Evolutionary conservation across 1,139 yeast genomes (phyloP), one percentile per base, ranked within the genome.

Genomic region (Blastobotrys petasosporus): DNA sequence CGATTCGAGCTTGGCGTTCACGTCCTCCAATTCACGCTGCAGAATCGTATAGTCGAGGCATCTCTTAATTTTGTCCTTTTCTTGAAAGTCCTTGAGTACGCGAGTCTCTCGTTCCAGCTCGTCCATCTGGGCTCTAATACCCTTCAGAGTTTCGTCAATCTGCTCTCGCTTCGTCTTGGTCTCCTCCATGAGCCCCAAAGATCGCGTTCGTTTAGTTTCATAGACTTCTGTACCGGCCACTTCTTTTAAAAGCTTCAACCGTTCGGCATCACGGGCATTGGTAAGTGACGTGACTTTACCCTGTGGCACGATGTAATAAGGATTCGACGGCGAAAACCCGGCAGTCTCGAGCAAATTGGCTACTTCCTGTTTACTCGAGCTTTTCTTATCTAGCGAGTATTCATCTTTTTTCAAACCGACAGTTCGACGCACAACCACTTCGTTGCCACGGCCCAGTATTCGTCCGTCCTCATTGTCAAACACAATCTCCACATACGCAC

Each of bases 291-390:
- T 68, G 57, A 88, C 86, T 56, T 86, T 75, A 12, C 99, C 99
- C 64, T 92, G 99, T 0, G 98, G 98, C 2, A 92, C 98, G 57
- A 92, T 90, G 64, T 92, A 92, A 65, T 90, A 92, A 0, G 97
- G 97, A 54, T 88, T 90, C 2, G 90, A 81, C 50, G 86, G 75
- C 1, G 95, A 85, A 60, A 92, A 88, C 0, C 98, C 98, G 0
- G 96, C 95, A 58, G 87, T 82, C 63, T 92, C 97, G 37, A 94
- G 71, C 52, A 87, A 67, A 54, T 85, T 84, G 80, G 82, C 80
- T 15, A 90, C 76, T 61, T 90, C 97, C 1, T 85, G 74, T 57
- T 88, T 77, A 2, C 94, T 82, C 3, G 92, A 85, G 13, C 86
- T 75, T 57, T 79, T 82, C 44, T 82, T 82, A 64, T 90, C 90